phyloP scores from a whole-genome alignment of 805 yeast genomes.

The Kodamaea neixiangensis region DNA sequence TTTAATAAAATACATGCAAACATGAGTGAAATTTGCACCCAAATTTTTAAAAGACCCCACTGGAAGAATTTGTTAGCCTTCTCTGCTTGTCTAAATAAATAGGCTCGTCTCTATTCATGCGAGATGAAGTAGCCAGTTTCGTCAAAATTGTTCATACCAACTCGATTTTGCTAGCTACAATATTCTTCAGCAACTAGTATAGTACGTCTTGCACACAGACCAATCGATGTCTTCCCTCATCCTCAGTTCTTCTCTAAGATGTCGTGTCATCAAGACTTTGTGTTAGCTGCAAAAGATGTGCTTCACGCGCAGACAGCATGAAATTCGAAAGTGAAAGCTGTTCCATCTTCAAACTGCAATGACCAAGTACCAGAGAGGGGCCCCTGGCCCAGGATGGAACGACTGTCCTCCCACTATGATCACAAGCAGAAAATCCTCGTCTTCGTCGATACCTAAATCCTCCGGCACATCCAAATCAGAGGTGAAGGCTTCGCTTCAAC shows the following conservation, averaged over 20 bases:
- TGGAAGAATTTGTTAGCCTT: too few relatives aligned
- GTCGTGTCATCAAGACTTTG: background rate
- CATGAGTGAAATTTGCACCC: too few relatives aligned
- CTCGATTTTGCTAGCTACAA: too few relatives aligned
- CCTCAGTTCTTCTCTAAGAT: too few relatives aligned
- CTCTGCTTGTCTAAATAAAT: too few relatives aligned
- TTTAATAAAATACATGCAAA: too few relatives aligned
- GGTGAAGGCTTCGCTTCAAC: conserved; percentile 16
- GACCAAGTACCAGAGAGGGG: conserved; percentile 41
- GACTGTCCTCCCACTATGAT: conserved; percentile 47
- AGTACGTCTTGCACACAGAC: too few relatives aligned
- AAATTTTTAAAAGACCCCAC: too few relatives aligned
- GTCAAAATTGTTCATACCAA: too few relatives aligned
- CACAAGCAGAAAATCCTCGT: background rate
- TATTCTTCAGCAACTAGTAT: too few relatives aligned
- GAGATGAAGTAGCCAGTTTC: too few relatives aligned
- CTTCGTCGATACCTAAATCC: background rate
- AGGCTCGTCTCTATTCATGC: too few relatives aligned
- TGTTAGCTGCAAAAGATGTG: background rate
- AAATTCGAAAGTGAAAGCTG: conserved; percentile 1
- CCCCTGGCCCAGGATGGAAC: conserved; percentile 48
- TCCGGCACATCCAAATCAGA: background rate
- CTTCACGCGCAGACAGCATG: background rate
- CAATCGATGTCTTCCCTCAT: background rate
- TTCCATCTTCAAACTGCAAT: conserved; percentile 12